A percentile compares a stretch with the other conserved stretches of the same genome.
phyloP scores from a whole-genome alignment of 2,329 filamentous ascomycete species.

The Emydomyces testavorans region DNA sequence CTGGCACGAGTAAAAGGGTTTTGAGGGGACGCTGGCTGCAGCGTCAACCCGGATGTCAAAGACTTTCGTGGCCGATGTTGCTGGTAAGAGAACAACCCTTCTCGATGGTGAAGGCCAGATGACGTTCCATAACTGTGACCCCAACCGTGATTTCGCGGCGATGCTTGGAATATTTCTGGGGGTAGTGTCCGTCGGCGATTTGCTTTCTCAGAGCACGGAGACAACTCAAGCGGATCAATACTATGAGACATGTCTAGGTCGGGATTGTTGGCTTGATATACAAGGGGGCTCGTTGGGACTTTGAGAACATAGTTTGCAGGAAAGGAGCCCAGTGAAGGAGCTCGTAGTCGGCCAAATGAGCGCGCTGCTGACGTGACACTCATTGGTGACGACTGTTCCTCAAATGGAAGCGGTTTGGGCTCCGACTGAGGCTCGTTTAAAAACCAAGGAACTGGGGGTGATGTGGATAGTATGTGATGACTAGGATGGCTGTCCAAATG shows the following conservation, averaged over 20 bases:
- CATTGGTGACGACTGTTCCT: neutral
- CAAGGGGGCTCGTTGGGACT: constrained; percentile 81
- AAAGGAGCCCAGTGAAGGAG: constrained; percentile 57
- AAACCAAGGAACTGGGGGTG: constrained; percentile 50
- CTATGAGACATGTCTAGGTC: constrained; percentile 55
- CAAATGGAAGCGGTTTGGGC: neutral
- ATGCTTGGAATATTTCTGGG: constrained; percentile 45
- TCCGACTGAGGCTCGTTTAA: neutral
- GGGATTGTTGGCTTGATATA: constrained; percentile 75
- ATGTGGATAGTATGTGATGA: constrained; percentile 31
- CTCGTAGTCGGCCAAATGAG: constrained; percentile 29
- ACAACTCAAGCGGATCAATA: constrained; percentile 42
- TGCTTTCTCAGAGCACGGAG: constrained; percentile 36
- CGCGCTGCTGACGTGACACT: neutral
- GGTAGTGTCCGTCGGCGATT: constrained; percentile 62
- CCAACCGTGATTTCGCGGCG: constrained; percentile 21
- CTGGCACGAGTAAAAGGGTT: constrained; percentile 23
- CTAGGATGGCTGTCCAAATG: constrained; percentile 15
- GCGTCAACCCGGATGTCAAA: constrained; percentile 49
- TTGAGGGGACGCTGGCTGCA: constrained; percentile 38
- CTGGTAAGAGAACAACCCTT: constrained; percentile 56
- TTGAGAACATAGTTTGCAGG: constrained; percentile 74
- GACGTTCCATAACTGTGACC: constrained; percentile 36
- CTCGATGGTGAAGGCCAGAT: constrained; percentile 42
- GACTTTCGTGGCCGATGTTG: constrained; percentile 69